Conservation (phyloP, 2,329 filamentous ascomycete species). For the Nectriaceae sp. region DNA sequence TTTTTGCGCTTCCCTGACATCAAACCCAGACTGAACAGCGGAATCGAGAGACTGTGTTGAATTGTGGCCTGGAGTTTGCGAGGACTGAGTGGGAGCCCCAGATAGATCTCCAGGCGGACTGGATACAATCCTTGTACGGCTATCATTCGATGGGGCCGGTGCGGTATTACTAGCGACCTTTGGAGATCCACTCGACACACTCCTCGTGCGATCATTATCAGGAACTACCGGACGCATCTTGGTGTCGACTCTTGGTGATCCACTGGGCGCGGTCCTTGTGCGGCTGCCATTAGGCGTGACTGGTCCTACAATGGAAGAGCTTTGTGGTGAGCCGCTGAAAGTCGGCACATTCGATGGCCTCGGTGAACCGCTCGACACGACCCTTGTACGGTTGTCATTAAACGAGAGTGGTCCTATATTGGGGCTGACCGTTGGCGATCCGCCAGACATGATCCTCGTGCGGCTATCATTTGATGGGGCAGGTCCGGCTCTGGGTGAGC, state of each 20-base stretch:
- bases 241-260: too few species aligned
- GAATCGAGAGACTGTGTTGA: slow-evolving; percentile 26
- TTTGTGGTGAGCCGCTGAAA: too few species aligned
- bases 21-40: slow-evolving; percentile 9
- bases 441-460: neutral
- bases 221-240: too few species aligned
- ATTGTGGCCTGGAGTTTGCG: slow-evolving; percentile 17
- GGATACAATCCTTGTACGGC: slow-evolving; percentile 1
- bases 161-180: neutral
- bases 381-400: too few species aligned
- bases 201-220: slow-evolving; percentile 10
- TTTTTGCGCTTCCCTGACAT: slow-evolving; percentile 13
- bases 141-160: neutral
- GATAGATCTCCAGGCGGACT: slow-evolving; percentile 18
- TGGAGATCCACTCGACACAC: too few species aligned
- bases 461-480: neutral
- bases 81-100: slow-evolving; percentile 12
- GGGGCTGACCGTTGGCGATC: too few species aligned
- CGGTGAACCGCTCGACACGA: too few species aligned
- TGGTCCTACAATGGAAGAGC: too few species aligned
- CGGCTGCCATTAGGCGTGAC: too few species aligned
- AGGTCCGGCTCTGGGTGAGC: neutral
- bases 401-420: too few species aligned
- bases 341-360: neutral
- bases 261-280: too few species aligned